Conservation (phyloP, 2,329 filamentous ascomycete species). For the Lasiodiplodia hormozganensis region DNA sequence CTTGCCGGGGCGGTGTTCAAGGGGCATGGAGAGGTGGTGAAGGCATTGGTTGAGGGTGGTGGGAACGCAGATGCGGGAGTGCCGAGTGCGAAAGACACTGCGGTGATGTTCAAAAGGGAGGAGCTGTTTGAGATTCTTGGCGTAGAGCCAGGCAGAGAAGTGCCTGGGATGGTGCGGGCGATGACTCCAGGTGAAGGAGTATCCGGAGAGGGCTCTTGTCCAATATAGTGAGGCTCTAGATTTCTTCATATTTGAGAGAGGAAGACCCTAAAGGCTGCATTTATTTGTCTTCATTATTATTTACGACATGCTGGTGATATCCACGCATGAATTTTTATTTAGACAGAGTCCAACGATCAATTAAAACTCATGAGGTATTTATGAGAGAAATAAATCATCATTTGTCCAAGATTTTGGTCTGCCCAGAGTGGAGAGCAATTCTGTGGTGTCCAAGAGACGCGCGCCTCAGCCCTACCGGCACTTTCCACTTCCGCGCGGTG, state of each 20-base stretch:
- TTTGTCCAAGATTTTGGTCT: not conserved
- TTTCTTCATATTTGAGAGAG: not conserved
- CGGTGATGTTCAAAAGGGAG: conserved; percentile 55
- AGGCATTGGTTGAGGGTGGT: conserved; percentile 54
- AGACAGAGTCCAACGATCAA: not conserved
- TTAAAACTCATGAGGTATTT: not conserved
- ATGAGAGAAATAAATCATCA: not conserved
- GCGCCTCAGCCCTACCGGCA: conserved; percentile 2
- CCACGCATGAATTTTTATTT: not conserved
- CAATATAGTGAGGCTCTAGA: not conserved
- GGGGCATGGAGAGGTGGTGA: conserved; percentile 69
- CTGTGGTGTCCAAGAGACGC: not conserved
- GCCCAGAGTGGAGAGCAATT: not conserved
- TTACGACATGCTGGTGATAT: no score
- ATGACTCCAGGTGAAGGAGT: not conserved
- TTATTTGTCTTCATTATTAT: no score
- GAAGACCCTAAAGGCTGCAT: no score
- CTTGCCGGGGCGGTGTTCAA: conserved; percentile 78
- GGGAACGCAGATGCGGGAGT: conserved; percentile 51
- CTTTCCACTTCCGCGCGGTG: conserved; percentile 1
- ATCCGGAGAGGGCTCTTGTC: not conserved
- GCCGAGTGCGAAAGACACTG: conserved; percentile 55
- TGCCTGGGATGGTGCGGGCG: conserved; percentile 20
- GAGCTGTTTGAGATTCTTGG: conserved; percentile 44
- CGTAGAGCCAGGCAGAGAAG: conserved; percentile 36